Evolutionary conservation across 225 moss, liverwort and hornwort genomes (phyloP).

Genomic region (Antitrichia curtipendula): DNA sequence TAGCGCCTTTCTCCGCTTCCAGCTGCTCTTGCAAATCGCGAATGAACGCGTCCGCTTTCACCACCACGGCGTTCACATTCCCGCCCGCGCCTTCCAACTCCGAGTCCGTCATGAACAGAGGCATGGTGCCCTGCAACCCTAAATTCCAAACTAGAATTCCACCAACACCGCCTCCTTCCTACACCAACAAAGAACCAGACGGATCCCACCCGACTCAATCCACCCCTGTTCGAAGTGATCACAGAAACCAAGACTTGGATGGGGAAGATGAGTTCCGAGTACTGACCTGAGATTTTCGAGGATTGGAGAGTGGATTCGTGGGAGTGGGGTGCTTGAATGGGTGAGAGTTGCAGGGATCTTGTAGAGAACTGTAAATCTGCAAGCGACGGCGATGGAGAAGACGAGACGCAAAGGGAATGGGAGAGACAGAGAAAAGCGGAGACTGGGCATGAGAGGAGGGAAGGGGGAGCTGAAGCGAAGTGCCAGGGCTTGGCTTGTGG

Average conservation of each 20-base stretch:
- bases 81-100: constrained; percentile 32
- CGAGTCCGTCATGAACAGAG: neutral
- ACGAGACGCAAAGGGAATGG: neutral
- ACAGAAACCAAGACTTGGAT: neutral
- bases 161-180: neutral
- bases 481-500: neutral
- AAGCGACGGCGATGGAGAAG: neutral
- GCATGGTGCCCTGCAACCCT: neutral
- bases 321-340: neutral
- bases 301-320: neutral
- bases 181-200: neutral
- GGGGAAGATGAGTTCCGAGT: neutral
- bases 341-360: neutral
- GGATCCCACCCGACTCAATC: neutral
- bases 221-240: neutral
- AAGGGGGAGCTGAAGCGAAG: neutral
- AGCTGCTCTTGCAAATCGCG: constrained; percentile 58
- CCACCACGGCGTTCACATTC: constrained; percentile 27
- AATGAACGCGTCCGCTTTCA: constrained; percentile 41
- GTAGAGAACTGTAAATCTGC: neutral
- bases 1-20: constrained; percentile 64
- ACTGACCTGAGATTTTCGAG: neutral
- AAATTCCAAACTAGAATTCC: neutral
- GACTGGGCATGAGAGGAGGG: neutral
- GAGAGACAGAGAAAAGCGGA: neutral